Base-by-base conservation (phyloP, 768 basidiomycete species). In the Sporobolomyces pararoseus region DNA sequence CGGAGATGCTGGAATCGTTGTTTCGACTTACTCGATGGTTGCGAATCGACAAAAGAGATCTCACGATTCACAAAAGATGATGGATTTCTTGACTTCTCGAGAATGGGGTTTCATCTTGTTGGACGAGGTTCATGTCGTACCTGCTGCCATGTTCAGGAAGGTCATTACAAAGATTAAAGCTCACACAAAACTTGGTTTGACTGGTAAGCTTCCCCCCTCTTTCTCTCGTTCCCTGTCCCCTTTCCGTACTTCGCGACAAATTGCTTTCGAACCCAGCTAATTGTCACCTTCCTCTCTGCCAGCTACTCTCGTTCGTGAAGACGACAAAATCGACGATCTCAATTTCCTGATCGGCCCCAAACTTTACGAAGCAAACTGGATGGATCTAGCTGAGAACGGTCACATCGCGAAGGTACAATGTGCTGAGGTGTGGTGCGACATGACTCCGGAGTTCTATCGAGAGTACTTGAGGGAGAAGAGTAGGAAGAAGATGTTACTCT, bases 361-460 rank as follows among this genome's bases (percentile, higher is more conserved):
- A 80, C 84, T 99, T 35, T 99, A 99, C 78, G 96, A 99, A 81
- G 96, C 96, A 7, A 99, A 99, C 79, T 99, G 96, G 96, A 98
- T 99, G 95, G 96, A 99, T 80, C 86, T 99, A 75, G 96, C 96
- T 62, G 92, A 91, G 70, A 98, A 98, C 80, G 96, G 96, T 3
- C 96, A 99, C 80, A 99, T 99, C 77, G 96, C 96, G 10, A 98
- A 96, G 77, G 96, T 99, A n/a, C 94, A 98, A 87, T 99, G 96
- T 78, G 96, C 96, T 21, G 96, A 99, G 80, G 96, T 99, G 12
- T 99, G 96, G 96, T 99, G 96, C 78, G 91, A 91, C 23, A 98
- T 99, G 96, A 95, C 96, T 25, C 95, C 96, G 7, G 94, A 98
- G 79, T 99, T 99, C 79, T 99, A 98, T 80, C 87, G 91, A 73